Evolutionary conservation across 257 asterid genomes (phyloP), one percentile per base, ranked within the genome.

Genomic region (Nicotiana tomentosiformis): DNA sequence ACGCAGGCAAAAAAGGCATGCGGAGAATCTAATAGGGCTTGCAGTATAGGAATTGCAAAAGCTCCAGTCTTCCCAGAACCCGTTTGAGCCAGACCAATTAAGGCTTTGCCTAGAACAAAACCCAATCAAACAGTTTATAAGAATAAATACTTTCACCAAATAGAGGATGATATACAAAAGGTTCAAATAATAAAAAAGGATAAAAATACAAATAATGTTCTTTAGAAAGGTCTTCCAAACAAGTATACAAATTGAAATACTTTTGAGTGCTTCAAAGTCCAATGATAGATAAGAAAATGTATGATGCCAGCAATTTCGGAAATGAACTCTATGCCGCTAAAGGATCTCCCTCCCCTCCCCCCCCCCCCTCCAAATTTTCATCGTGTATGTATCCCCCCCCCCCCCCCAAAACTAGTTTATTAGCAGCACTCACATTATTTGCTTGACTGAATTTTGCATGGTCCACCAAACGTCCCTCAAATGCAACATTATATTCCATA

Each of bases 101-200:
- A 23, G 26, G 0, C 26, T 23, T 23, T 95, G 8, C 98, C 90
- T 86, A 17, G 37, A 64, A 39, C 57, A 77, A 1, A 66, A 1
- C 35, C 20, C 88, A 7, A 66, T 43, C 58, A 14, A 53, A 53
- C 6, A 11, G 18, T 53, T 53, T 53, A 53, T 53, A 56, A 56
- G 7, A 55, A 16, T 16, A 15, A 56, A 0, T 0, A 43, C 23
- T 72, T 46, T 46, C 78, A 23, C 78, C 78, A 70, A 69, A 39
- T 20, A 70, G 20, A 70, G 14, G 37, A 20, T 43, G 78, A 43
- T 5, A 39, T 70, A 43, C 35, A 70, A 43, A 43, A 70, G 77
- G 78, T 12, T 15, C 20, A 70, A 43, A 20, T 14, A 43, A 70
- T 10, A 69, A 37, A 69, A 16, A n/a, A 70, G 20, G 60, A 70